phyloP scores from a whole-genome alignment of 257 asterid genomes.

The Fraxinus quadrangulata region DNA sequence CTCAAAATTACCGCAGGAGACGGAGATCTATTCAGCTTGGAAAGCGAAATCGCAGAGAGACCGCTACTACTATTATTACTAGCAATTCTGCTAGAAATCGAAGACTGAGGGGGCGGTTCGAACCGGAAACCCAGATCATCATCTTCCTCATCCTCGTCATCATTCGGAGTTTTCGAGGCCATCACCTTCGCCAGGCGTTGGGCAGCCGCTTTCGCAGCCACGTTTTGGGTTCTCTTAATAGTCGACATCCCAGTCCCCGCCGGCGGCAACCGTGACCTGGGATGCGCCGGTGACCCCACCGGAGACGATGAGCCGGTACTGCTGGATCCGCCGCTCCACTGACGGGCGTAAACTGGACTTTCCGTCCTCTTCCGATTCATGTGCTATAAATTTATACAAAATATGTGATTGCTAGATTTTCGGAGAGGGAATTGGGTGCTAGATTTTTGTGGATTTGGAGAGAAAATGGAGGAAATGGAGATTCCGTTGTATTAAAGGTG shows the following conservation, averaged over 20 bases:
- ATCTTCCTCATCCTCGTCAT: slow-evolving; percentile 65
- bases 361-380: slow-evolving; percentile 87
- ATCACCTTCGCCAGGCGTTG: slow-evolving; percentile 91
- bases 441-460: slow-evolving; percentile 30
- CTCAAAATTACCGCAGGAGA: slow-evolving; percentile 86
- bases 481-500: neutral
- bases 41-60: slow-evolving; percentile 55
- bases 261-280: slow-evolving; percentile 81
- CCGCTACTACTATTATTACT: slow-evolving; percentile 42
- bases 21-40: slow-evolving; percentile 83
- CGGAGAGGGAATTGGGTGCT: slow-evolving; percentile 24
- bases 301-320: slow-evolving; percentile 97
- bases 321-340: slow-evolving; percentile 98
- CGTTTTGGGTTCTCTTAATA: slow-evolving; percentile 86
- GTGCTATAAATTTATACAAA: neutral
- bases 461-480: slow-evolving; percentile 5
- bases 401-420: slow-evolving; percentile 35
- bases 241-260: slow-evolving; percentile 76
- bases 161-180: slow-evolving; percentile 71
- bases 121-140: slow-evolving; percentile 90
- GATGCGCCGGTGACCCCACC: slow-evolving; percentile 91
- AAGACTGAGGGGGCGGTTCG: slow-evolving; percentile 46
- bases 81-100: slow-evolving; percentile 49
- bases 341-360: slow-evolving; percentile 88
- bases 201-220: slow-evolving; percentile 96